Base-by-base conservation (phyloP, 495 filamentous ascomycete species). In the Rostrohypoxylon terebratum region DNA sequence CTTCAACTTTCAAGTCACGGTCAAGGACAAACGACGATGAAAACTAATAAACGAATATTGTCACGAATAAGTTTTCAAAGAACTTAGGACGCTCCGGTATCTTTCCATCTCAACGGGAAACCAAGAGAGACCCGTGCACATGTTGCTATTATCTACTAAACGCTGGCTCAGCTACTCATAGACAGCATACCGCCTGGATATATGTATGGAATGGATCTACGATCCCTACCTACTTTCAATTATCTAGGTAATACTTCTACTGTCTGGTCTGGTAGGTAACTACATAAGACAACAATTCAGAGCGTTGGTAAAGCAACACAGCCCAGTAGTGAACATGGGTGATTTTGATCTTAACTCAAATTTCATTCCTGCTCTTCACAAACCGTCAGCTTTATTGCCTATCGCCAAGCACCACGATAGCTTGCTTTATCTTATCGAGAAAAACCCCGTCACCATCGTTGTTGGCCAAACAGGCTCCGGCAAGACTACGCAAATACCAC, bases 381-480 rank as follows among this genome's bases (percentile, higher is more conserved):
- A 93, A 58, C 91, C 93, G 34, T 83, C 92, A 42, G 86, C 89
- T 42, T 82, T 94, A 21, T 83, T 96, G 13, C 92, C 93, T 31
- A 96, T 96, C 72, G 86, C 93, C 61, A 88, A 89, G 61, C 90
- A 95, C 76, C 88, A 88, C 63, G 83, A 93, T 59, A 87, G 84
- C 61, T 81, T 96, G n/a, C 83, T 94, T 4, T 94, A 94, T 78
- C 83, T 92, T 42, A 85, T 96, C 50, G 90, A 93, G 77, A 91
- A 88, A 14, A 89, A 89, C 68, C 90, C 92, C 1, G 91, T 96
- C 63, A 92, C 92, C 2, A 92, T 96, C 62, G 91, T 96, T 13
- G 89, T 97, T 62, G 93, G 93, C 16, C 92, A 96, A 72, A 97
- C 93, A n/a, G 93, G 93, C 10, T 94, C 91, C 28, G 93, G 93